Conservation (phyloP, 768 basidiomycete species). For the Psilocybe tampanensis region DNA sequence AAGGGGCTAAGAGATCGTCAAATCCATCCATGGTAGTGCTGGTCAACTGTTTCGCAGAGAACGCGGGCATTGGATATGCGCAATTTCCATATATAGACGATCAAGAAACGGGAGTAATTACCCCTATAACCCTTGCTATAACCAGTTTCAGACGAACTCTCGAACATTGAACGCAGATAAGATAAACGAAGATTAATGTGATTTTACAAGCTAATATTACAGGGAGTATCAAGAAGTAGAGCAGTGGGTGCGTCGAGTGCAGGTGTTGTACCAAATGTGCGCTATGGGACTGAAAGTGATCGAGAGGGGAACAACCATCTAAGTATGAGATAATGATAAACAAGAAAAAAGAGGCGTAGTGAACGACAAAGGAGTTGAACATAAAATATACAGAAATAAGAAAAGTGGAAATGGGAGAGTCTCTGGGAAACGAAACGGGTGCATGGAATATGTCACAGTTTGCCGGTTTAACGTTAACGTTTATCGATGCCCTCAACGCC, state of each 20-base stretch:
- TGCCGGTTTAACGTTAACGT: no score
- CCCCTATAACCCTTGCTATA: no score
- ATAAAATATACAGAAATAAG: background rate
- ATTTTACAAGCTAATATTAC: background rate
- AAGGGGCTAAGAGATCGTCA: slow-evolving; percentile 71
- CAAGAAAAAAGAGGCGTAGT: background rate
- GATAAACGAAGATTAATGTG: background rate
- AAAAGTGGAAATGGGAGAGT: background rate
- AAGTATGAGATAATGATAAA: background rate
- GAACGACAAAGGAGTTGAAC: background rate
- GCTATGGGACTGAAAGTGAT: background rate
- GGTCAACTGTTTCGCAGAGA: background rate
- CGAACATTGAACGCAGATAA: no score
- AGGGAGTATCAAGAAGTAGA: background rate
- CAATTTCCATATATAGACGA: background rate
- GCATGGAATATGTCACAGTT: no score
- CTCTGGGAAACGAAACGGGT: background rate
- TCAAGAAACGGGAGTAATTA: background rate
- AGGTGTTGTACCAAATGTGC: background rate
- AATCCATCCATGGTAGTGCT: slow-evolving; percentile 64
- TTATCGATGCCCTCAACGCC: background rate
- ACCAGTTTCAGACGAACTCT: no score
- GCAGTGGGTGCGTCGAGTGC: background rate
- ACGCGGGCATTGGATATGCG: background rate
- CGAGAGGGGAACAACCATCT: background rate